Base-by-base conservation (phyloP, 2,329 filamentous ascomycete genomes). In the Leptosphaerulina australis region DNA sequence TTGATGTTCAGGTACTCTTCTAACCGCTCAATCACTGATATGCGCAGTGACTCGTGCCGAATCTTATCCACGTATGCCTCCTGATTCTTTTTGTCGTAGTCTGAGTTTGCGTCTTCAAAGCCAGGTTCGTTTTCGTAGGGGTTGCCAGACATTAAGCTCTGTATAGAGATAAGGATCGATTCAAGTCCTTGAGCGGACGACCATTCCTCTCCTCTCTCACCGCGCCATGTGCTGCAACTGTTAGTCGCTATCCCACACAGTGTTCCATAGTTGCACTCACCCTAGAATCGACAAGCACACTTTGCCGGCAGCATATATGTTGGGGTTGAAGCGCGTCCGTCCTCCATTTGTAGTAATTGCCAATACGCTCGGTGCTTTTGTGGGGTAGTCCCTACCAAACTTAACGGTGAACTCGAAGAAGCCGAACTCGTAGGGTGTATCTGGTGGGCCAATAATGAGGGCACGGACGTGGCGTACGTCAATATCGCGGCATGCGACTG, bases 121-220 rank as follows among this genome's bases (percentile, higher is more conserved):
- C 94, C 94, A 1, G 94, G 94, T 70, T 99, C 94, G 64, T 97
- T 97, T 69, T 94, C 90, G 73, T 96, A 97, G 0, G 93, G 94
- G 63, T 97, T 96, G 21, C 84, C 77, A 1, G 91, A 96, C 88
- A 99, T 92, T 34, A 99, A 79, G 71, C 92, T 97, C 74, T 99
- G 94, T 49, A 99, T 97, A 4, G 93, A 97, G 44, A 97, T 84
- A 37, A 99, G 75, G 38, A 97, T 90, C 0, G 93, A 97, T 71
- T 97, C 94, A 1, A 99, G 79, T 5, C 94, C 93, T 71, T 97
- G 94, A 0, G 93, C 94, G 12, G 92, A 91, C 12, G 92, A 97
- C 94, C 94, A 99, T 71, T 97, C 87, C 73, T 97, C 94, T 46
- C 92, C 91, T 12, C 85, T 82, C 67, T 96, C 88, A 21, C 92